Base-by-base conservation (phyloP, 345 rosid genomes). In the Syzygium oleosum region DNA sequence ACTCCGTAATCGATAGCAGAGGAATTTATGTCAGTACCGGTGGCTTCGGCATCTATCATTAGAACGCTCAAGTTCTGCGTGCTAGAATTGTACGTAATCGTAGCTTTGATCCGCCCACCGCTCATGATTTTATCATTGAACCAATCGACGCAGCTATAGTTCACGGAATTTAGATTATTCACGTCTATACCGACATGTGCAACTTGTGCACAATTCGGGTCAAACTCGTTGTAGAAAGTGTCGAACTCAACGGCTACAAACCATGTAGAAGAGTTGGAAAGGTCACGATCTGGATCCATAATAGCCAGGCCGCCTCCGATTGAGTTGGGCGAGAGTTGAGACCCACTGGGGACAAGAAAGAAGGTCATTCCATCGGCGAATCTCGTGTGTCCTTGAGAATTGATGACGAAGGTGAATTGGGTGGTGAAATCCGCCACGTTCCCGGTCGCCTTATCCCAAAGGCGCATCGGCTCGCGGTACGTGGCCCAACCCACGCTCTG, bases 201-300 rank as follows among this genome's bases (percentile, higher is more conserved):
- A n/a, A n/a, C 4, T 9, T 1, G 11, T 1, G 91, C 87, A 51
- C 53, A 80, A 43, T 22, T 22, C 0, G 52, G 51, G 17, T 65
- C 78, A 56, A 41, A 14, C 2, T 1, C 1, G 41, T 86, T 84
- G 23, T 19, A 4, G 27, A 12, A 78, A 41, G 84, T 46, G 56
- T 90, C 90, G 29, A 90, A 86, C 51, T 90, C 87, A 6, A 88
- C 89, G 0, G 91, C 89, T 0, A 90, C 87, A 13, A 90, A 68
- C 29, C 19, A 77, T 46, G 58, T 77, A 22, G 88, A 49, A 6
- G 9, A 46, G 25, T 27, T 43, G 15, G 8, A 17, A 12, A 22
- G 29, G 49, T 29, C 41, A 31, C 14, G n/a, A 46, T 25, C 19
- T 29, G 38, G 85, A 27, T 31, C 59, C 34, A 23, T 0, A 2